Evolutionary conservation across 305 asterid genomes (phyloP), one percentile per base, ranked within the genome.

Genomic region (Withania somnifera): DNA sequence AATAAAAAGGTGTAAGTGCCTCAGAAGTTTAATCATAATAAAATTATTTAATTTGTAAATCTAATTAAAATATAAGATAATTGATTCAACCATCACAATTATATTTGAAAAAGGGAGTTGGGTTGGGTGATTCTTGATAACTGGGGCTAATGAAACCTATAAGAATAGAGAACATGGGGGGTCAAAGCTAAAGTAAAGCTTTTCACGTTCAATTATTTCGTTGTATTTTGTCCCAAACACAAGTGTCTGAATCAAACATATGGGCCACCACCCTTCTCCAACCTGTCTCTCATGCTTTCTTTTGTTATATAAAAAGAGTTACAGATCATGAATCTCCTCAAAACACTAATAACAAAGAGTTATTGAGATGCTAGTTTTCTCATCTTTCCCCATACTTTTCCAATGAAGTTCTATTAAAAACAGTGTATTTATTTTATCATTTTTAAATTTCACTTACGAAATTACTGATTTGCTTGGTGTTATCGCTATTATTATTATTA

Each of bases 201-300:
- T 89, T 87, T 85, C 91, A 86, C 84, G 89, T 87, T 88, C 89
- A 89, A 92, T 90, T 79, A 90, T 90, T 89, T 84, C 89, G 77
- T 86, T 86, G 89, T 83, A 83, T 84, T 91, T 89, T 88, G 92
- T 90, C 93, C 86, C 88, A 84, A 87, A 89, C 78, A 80, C 76
- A 75, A 76, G 82, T 53, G 82, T 81, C 83, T 88, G 83, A 89
- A 87, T 88, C 79, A 88, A n/a, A 90, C 91, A 88, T 77, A 82
- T 82, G 91, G 93, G 81, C 87, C 86, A 91, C 82, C 64, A 87
- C 81, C 86, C 67, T 83, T 81, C 87, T 89, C 90, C 89, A 87
- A 86, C 86, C 92, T 89, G 92, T 91, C 95, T 85, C 89, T 88
- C 90, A 86, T 84, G 90, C 90, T 78, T 83, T 71, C 79, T 22